Evolutionary conservation across 1,284 basidiomycete genomes (phyloP).

Genomic region (Afroboletus lepidellus): DNA sequence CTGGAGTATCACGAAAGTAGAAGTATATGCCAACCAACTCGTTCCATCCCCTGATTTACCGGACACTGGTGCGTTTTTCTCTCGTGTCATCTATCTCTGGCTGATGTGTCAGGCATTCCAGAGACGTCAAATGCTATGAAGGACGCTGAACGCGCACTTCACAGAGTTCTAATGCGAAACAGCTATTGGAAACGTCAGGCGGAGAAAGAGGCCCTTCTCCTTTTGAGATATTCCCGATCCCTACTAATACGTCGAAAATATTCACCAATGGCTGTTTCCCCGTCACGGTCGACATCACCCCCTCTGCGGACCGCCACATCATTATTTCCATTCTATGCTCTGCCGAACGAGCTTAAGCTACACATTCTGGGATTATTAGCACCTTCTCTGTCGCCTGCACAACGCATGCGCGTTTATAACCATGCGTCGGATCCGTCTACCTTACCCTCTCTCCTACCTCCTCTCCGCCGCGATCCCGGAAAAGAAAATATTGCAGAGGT

Average conservation of each 20-base stretch:
- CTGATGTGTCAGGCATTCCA: conserved; percentile 3
- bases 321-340: conserved; percentile 39
- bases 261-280: conserved; percentile 3
- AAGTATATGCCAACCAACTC: conserved; percentile 50
- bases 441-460: conserved; percentile 49
- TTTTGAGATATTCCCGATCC: conserved; percentile 52
- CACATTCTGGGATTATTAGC: conserved; percentile 57
- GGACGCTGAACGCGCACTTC: conserved; percentile 39
- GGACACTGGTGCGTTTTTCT: conserved; percentile 11
- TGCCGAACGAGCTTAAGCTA: conserved; percentile 62
- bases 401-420: conserved; percentile 53
- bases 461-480: conserved; percentile 23
- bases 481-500: conserved; percentile 37
- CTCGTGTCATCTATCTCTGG: not conserved
- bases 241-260: conserved; percentile 41
- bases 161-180: conserved; percentile 48
- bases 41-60: conserved; percentile 6
- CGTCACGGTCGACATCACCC: conserved; percentile 13
- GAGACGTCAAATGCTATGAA: conserved; percentile 36
- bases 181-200: conserved; percentile 44
- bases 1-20: conserved; percentile 49
- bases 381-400: conserved; percentile 55
- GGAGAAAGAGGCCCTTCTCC: conserved; percentile 48
- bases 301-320: conserved; percentile 22
- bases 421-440: conserved; percentile 55